phyloP scores from a whole-genome alignment of 768 basidiomycete species.

The Russula ochroleuca region DNA sequence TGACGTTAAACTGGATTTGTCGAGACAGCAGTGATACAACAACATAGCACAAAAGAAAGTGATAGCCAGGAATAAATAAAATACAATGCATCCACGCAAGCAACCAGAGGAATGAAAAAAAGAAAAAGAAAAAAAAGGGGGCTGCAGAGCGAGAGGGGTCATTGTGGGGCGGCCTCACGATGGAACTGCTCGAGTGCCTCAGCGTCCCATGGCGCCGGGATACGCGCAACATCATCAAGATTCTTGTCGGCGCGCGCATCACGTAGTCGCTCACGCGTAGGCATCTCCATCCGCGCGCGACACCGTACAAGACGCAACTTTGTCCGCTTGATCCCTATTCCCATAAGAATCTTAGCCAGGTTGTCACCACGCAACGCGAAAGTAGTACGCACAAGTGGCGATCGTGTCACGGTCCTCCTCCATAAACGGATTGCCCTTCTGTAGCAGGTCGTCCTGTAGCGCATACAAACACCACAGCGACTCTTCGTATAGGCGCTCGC shows the following conservation, averaged over 20 bases:
- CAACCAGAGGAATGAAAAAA: neutral
- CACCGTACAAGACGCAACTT: conserved; percentile 80
- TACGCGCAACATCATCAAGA: conserved; percentile 64
- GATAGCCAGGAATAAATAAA: neutral
- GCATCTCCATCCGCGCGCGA: conserved; percentile 73
- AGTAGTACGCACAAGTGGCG: conserved; percentile 54
- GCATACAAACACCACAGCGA: conserved; percentile 92
- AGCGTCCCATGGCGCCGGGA: conserved; percentile 55
- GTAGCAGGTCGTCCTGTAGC: conserved; percentile 81
- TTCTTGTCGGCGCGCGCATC: conserved; percentile 80
- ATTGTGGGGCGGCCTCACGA: conserved; percentile 2
- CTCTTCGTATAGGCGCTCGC: conserved; percentile 92
- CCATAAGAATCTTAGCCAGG: neutral
- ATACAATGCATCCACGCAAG: conserved; percentile 7
- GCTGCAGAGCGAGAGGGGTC: neutral
- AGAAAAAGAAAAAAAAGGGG: neutral
- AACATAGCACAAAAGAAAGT: neutral
- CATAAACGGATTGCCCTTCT: conserved; percentile 78
- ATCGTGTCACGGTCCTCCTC: conserved; percentile 80
- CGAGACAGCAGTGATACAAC: conserved; percentile 1
- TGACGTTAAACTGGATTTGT: neutral
- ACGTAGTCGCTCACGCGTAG: conserved; percentile 61
- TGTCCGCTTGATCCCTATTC: conserved; percentile 76
- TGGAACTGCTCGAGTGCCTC: conserved; percentile 24
- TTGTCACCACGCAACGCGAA: neutral